Evolutionary conservation across 306 rosid species (phyloP).

Genomic region (Ammopiptanthus mongolicus): DNA sequence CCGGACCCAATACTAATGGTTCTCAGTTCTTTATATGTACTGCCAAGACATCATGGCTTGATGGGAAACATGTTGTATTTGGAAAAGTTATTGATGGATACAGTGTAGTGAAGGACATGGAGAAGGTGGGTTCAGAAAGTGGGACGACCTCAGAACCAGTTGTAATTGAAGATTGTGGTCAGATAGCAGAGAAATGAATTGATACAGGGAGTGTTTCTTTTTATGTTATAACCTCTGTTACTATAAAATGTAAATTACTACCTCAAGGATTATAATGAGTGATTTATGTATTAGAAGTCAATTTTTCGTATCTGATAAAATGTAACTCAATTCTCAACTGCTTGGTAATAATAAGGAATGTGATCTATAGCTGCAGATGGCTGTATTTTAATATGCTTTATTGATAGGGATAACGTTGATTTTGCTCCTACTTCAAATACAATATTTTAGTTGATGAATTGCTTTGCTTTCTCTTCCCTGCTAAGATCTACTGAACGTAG

Average conservation of each 20-base stretch:
- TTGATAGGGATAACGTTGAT: not conserved
- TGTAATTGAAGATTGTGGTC: conserved; percentile 76
- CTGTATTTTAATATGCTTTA: not conserved
- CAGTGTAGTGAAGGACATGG: conserved; percentile 66
- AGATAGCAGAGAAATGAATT: conserved; percentile 30
- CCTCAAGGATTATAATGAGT: not conserved
- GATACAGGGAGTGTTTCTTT: not conserved
- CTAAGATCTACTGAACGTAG: too few species aligned
- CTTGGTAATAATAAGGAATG: not conserved
- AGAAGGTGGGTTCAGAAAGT: conserved; percentile 56
- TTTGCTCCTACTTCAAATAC: not conserved
- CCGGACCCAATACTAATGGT: conserved; percentile 72
- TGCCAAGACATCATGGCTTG: conserved; percentile 58
- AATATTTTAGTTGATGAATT: not conserved
- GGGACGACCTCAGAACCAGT: conserved; percentile 56
- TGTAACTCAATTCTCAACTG: not conserved
- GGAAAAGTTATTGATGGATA: conserved; percentile 84
- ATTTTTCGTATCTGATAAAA: not conserved
- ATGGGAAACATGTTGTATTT: conserved; percentile 87
- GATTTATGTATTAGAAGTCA: not conserved
- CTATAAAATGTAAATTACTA: not conserved
- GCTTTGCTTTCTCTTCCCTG: not conserved
- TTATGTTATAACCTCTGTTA: not conserved
- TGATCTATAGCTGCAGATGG: not conserved
- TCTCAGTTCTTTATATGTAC: conserved; percentile 87